A percentile compares a stretch with the other conserved stretches of the same genome.
These are phyloP conservation scores for Tricholoma matsutake DNA, from an alignment of 768 basidiomycete species.

Conservation along the genomic window DNA sequence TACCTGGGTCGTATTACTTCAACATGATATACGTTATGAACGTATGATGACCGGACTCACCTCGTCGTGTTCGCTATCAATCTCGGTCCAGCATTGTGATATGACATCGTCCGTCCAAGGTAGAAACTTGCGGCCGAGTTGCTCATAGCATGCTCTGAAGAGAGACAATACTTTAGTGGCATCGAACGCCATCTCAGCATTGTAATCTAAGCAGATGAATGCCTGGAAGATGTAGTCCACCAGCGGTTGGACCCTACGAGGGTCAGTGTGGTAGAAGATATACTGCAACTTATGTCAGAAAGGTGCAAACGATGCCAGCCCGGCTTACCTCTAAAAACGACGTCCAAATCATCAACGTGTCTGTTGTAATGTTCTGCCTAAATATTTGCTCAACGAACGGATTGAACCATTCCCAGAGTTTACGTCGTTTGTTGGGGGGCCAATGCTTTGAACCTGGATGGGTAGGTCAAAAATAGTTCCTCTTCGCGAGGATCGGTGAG, in stretches of 20 bases:
- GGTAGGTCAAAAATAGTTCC: background rate
- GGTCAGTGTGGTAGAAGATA: conserved; percentile 75
- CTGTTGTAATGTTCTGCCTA: conserved; percentile 70
- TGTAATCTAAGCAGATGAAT: conserved; percentile 69
- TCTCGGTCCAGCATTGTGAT: conserved; percentile 65
- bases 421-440: conserved; percentile 64
- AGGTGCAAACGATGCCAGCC: background rate
- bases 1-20: conserved; percentile 42
- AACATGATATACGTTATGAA: background rate
- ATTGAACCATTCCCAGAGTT: conserved; percentile 79
- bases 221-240: conserved; percentile 68
- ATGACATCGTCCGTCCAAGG: conserved; percentile 74
- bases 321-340: conserved; percentile 65
- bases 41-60: conserved; percentile 33
- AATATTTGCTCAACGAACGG: conserved; percentile 67
- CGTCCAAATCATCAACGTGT: conserved; percentile 77
- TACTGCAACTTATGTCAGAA: conserved; percentile 43
- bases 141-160: conserved; percentile 68
- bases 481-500: conserved; percentile 1
- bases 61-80: conserved; percentile 78
- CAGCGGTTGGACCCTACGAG: conserved; percentile 76
- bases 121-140: conserved; percentile 75
- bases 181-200: conserved; percentile 81
- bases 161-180: conserved; percentile 66
- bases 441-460: conserved; percentile 80